Percentiles rank a stretch among this genome's conserved stretches.
phyloP scores from a whole-genome alignment of 441 rosid genomes.

The Gossypium gossypioides region DNA sequence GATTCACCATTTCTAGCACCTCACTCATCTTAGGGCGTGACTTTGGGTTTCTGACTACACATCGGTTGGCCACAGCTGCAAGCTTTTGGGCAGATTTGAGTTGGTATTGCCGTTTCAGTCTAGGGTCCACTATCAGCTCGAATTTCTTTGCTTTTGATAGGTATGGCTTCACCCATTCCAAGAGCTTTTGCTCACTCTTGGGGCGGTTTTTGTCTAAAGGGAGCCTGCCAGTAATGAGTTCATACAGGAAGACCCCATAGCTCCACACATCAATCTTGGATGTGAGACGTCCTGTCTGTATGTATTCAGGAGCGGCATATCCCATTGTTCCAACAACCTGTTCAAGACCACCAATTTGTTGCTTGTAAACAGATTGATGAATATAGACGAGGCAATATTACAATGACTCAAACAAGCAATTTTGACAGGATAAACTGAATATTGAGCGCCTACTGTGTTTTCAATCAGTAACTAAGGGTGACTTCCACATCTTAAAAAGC shows the following conservation, averaged over 20 bases:
- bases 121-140: constrained; percentile 49
- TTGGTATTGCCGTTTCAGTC: constrained; percentile 49
- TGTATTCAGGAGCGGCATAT: constrained; percentile 89
- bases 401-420: background rate
- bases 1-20: constrained; percentile 62
- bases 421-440: background rate
- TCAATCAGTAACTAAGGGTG: background rate
- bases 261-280: constrained; percentile 88
- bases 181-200: constrained; percentile 66
- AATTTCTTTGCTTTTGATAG: constrained; percentile 51
- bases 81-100: constrained; percentile 56
- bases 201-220: constrained; percentile 79
- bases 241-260: constrained; percentile 84
- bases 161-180: constrained; percentile 84
- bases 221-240: constrained; percentile 78
- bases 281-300: constrained; percentile 81
- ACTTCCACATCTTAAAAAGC: background rate
- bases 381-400: background rate
- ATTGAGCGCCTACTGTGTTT: background rate
- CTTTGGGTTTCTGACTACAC: constrained; percentile 61
- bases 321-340: constrained; percentile 95
- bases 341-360: constrained; percentile 8
- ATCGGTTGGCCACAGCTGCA: constrained; percentile 57
- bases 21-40: constrained; percentile 88
- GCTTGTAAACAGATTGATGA: background rate